Evolutionary conservation across 1,284 basidiomycete genomes (phyloP).

Genomic region (Ustilago sp.): DNA sequence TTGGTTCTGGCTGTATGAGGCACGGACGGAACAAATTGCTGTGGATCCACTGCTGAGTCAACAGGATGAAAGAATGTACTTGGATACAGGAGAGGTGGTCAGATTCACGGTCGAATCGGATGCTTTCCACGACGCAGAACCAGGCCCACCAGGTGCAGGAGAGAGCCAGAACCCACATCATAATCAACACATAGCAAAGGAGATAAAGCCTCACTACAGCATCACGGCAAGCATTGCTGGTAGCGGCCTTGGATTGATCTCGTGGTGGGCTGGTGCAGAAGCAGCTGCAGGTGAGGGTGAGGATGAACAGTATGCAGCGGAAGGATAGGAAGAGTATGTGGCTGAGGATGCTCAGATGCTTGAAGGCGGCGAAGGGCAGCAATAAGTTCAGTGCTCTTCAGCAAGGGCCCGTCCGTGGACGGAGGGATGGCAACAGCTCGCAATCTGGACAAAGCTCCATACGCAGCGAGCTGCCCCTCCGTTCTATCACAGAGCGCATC

Average conservation of each 20-base stretch:
- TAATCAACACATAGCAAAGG: constrained; percentile 36
- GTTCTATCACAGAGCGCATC: not conserved
- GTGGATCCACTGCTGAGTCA: constrained; percentile 48
- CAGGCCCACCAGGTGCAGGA: constrained; percentile 77
- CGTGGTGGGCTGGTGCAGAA: constrained; percentile 73
- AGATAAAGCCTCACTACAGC: constrained; percentile 45
- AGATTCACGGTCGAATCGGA: constrained; percentile 88
- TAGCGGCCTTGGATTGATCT: constrained; percentile 80
- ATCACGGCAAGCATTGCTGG: constrained; percentile 79
- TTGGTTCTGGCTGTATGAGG: constrained; percentile 70
- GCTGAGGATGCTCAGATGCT: constrained; percentile 3
- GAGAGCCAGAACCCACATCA: constrained; percentile 29
- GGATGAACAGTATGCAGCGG: constrained; percentile 8
- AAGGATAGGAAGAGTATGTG: constrained; percentile 10
- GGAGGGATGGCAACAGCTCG: constrained; percentile 4
- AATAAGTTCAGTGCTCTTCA: not conserved
- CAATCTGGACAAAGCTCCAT: constrained; percentile 16
- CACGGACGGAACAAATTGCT: constrained; percentile 60
- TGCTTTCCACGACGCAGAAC: constrained; percentile 90
- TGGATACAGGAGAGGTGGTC: constrained; percentile 84
- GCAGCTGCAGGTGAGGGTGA: constrained; percentile 55
- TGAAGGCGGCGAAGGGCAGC: constrained; percentile 6
- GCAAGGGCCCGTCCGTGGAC: not conserved
- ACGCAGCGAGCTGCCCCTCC: constrained; percentile 20
- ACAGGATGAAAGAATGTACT: constrained; percentile 81